These are phyloP conservation scores for Dothistroma pini DNA, from an alignment of 2,329 filamentous ascomycete genomes.

Conservation along the genomic window DNA sequence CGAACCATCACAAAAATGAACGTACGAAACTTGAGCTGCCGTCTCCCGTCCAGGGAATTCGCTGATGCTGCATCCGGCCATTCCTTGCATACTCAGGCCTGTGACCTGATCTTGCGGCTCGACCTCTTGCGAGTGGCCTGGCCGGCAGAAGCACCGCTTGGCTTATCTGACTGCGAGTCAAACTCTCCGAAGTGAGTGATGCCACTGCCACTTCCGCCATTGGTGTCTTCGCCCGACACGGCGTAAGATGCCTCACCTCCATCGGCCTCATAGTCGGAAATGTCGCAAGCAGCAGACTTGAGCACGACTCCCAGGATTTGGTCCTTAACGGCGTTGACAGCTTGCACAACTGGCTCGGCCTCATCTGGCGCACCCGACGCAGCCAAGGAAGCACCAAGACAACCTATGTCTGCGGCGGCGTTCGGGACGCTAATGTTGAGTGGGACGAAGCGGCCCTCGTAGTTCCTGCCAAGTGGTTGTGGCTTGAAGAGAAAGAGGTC, in stretches of 20 bases:
- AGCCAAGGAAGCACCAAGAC: constrained; percentile 13
- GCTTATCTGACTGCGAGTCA: constrained; percentile 15
- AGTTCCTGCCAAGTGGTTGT: constrained; percentile 11
- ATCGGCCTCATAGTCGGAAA: constrained; percentile 9
- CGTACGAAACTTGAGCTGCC: too few relatives aligned
- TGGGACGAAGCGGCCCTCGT: constrained; percentile 18
- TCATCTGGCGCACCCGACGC: constrained; percentile 14
- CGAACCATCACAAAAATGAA: too few relatives aligned
- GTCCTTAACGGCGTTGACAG: constrained; percentile 15
- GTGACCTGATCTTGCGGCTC: neutral
- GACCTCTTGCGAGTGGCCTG: neutral
- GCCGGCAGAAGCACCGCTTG: constrained; percentile 13
- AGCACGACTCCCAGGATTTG: constrained; percentile 15
- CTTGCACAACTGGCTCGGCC: constrained; percentile 16
- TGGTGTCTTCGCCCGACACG: constrained; percentile 9
- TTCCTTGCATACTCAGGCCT: neutral
- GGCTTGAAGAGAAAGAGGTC: constrained; percentile 18
- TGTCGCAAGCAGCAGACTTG: constrained; percentile 12
- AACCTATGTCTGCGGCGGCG: constrained; percentile 14
- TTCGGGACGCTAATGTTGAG: constrained; percentile 15
- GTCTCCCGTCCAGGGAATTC: too few relatives aligned
- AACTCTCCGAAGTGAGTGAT: constrained; percentile 19
- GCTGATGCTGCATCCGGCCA: too few relatives aligned
- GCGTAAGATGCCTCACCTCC: constrained; percentile 8
- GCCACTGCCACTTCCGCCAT: constrained; percentile 18